Conservation (phyloP, 2,329 filamentous ascomycete species). For the Cadophora sp. region DNA sequence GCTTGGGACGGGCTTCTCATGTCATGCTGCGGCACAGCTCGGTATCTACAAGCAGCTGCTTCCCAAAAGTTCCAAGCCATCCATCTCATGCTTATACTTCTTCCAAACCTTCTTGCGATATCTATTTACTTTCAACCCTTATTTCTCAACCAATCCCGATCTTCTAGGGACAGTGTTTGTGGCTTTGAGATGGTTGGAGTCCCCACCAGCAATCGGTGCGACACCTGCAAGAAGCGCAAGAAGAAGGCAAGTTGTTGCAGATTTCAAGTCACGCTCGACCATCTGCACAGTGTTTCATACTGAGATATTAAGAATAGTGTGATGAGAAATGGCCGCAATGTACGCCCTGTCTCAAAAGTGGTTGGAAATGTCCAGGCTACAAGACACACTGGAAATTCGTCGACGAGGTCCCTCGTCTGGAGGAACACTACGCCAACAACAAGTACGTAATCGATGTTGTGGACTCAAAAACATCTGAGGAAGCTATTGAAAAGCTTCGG, state of each 20-base stretch:
- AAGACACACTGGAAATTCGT: background rate
- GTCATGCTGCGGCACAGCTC: no score
- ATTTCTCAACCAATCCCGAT: no score
- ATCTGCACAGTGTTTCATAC: background rate
- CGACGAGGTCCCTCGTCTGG: background rate
- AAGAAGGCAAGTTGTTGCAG: background rate
- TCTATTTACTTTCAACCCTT: no score
- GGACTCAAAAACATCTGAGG: background rate
- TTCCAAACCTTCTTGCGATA: no score
- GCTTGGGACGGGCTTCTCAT: no score
- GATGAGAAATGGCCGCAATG: background rate
- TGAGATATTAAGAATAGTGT: background rate
- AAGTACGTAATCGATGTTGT: background rate
- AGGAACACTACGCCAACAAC: background rate
- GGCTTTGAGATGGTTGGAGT: background rate
- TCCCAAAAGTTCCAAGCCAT: no score
- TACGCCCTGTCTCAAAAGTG: background rate
- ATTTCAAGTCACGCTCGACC: background rate
- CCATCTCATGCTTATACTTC: no score
- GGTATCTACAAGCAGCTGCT: no score
- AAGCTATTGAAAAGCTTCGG: background rate
- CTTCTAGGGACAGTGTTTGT: no score
- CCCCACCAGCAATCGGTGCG: slow-evolving; percentile 1
- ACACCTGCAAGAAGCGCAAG: slow-evolving; percentile 4
- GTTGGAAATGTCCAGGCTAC: slow-evolving; percentile 1